Percentiles rank a stretch among this genome's conserved stretches.
Conservation (phyloP, 228 moss, liverwort and hornwort genomes). For the Sphagnum magellanicum region DNA sequence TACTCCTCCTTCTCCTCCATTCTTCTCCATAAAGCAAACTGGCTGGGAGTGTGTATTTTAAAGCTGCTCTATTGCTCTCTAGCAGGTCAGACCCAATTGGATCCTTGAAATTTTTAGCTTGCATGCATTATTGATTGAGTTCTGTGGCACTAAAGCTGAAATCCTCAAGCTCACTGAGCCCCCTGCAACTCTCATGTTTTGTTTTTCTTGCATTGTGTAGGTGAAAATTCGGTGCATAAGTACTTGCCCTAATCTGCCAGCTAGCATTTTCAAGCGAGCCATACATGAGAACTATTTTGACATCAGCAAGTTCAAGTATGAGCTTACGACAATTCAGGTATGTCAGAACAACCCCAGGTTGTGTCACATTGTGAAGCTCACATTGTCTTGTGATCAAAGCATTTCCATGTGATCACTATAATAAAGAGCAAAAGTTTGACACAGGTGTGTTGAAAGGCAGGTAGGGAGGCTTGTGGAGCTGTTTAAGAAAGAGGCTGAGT, state of each 20-base stretch:
- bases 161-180: background rate
- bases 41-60: background rate
- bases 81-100: background rate
- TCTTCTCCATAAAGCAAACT: background rate
- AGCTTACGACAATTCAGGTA: constrained; percentile 51
- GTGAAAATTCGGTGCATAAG: constrained; percentile 60
- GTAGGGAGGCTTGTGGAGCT: too few relatives aligned
- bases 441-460: too few relatives aligned
- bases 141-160: background rate
- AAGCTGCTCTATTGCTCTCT: background rate
- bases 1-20: background rate
- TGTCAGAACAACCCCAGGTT: background rate
- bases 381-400: too few relatives aligned
- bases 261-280: constrained; percentile 40
- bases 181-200: constrained; percentile 7
- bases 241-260: constrained; percentile 45
- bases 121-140: too few relatives aligned
- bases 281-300: constrained; percentile 49
- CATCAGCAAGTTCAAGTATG: constrained; percentile 51
- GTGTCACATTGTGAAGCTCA: too few relatives aligned
- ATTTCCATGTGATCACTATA: too few relatives aligned
- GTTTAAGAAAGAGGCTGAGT: too few relatives aligned
- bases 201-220: constrained; percentile 21
- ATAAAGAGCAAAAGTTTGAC: too few relatives aligned
- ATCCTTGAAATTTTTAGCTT: too few relatives aligned